Evolutionary conservation across 345 rosid genomes (phyloP).

Genomic region (Citrus medica): DNA sequence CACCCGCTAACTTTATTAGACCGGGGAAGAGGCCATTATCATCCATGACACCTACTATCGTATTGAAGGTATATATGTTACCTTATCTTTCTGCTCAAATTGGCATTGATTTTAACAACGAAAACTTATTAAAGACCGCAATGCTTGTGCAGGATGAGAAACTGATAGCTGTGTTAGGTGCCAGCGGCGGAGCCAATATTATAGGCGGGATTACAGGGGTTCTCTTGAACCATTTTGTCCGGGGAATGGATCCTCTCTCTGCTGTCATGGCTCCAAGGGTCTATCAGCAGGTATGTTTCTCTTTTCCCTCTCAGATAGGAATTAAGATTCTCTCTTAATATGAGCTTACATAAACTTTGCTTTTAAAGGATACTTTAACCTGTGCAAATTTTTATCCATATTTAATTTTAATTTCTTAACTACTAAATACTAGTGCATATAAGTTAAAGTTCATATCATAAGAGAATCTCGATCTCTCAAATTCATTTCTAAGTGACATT

Average conservation of each 20-base stretch:
- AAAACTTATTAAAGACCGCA: not conserved
- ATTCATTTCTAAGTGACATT: no score
- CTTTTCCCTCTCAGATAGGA: no score
- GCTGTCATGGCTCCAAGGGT: constrained; percentile 55
- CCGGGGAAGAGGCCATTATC: constrained; percentile 66
- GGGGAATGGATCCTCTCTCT: constrained; percentile 54
- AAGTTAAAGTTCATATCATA: no score
- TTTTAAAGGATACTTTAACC: no score
- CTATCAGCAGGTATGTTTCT: constrained; percentile 52
- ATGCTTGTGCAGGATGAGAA: constrained; percentile 34
- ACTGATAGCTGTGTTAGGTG: constrained; percentile 56
- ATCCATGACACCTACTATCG: constrained; percentile 60
- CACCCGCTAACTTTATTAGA: constrained; percentile 49
- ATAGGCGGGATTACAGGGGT: constrained; percentile 53
- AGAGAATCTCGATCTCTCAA: no score
- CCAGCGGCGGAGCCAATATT: constrained; percentile 61
- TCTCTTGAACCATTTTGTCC: constrained; percentile 48
- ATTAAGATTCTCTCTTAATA: no score
- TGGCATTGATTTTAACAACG: not conserved
- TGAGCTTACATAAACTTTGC: no score
- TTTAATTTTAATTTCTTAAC: no score
- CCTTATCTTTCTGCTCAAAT: not conserved
- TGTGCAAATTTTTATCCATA: no score
- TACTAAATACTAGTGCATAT: no score
- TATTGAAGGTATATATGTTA: constrained; percentile 36